Base-by-base conservation (phyloP, 2,329 filamentous ascomycete genomes). In the Chrysoporthe cubensis region DNA sequence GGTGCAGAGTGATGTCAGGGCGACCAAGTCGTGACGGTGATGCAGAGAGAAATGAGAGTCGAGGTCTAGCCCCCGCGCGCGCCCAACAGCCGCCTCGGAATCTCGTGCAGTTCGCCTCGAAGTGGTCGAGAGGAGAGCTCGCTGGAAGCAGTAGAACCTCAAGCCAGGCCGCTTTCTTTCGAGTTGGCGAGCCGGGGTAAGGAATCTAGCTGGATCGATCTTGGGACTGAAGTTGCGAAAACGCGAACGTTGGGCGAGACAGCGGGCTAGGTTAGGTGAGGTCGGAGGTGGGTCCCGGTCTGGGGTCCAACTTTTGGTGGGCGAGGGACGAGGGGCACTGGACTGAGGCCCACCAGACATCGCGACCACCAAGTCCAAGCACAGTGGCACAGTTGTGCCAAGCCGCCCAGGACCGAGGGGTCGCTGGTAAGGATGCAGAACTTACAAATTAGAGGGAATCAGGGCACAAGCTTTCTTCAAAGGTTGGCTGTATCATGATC, bases 401-500 rank as follows among this genome's bases (percentile, higher is more conserved):
- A 26, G 26, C 26, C 26, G 26, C 26, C 26, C 26, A 26, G 50
- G 9, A 13, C 54, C 57, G 42, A 34, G 56, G 11, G 2, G 18
- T 32, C 16, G 7, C 46, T 4, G 11, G 8, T 13, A 32, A 32
- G 32, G 58, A 34, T 6, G 4, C 4, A 32, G 26, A 7, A 62
- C 63, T 68, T 40, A 68, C 64, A 54, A 54, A 58, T 56, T 66
- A 68, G 64, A 66, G 21, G 13, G 57, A 58, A 18, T 63, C 54
- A 63, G 58, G 59, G 59, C 44, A 44, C 21, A 40, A 50, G 40
- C n/a, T 66, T 32, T 62, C 50, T 66, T 50, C 63, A 68, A 52
- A 62, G 40, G 66, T 60, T 44, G 43, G 58, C 52, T 56, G 18
- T 68, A 66, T 66, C 58, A 58, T 62, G 66, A 62, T 66, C 66